Base-by-base conservation (phyloP, 2,329 filamentous ascomycete genomes). In the Fusarium sp. region DNA sequence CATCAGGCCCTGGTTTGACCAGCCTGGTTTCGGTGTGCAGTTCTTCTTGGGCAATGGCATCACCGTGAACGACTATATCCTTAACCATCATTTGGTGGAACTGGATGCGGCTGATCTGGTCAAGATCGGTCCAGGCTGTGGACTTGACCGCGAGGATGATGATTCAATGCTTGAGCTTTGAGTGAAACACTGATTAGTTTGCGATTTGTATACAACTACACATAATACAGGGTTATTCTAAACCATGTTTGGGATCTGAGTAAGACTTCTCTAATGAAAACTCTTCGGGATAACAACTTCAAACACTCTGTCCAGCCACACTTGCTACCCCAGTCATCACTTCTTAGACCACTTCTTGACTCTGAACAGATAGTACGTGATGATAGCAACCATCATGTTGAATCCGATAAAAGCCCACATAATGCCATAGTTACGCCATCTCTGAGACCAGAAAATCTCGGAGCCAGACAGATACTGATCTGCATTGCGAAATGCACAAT, bases 351-450 rank as follows among this genome's bases (percentile, higher is more conserved):
- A 76, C 54, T 73, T 75, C 66, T 73, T 75, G 5, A 89, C 86
- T 12, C 87, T 77, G 68, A 88, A 85, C 19, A 86, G 64, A 73
- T 84, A 92, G 74, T 92, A 92, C 1, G 88, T 74, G 10, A 80
- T 61, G 3, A 90, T 77, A 0, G 88, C 87, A 3, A 81, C 76
- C 35, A 75, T 74, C 35, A 90, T 81, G 67, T 91, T 90, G 73
- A 91, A 89, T 0, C 76, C 58, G 35, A 91, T 82, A 66, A 84
- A 92, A 0, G 79, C 86, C 84, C 87, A 91, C 69, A 91, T 77
- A 36, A 92, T 79, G 2, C 89, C 90, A 55, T 87, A 91, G 70
- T 92, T 90, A 53, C 88, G 80, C 88, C 89, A 91, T 3, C 85
- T 70, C 49, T 88, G 80, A 4, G 57, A 68, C 65, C 83, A 88